Evolutionary conservation across 495 filamentous ascomycete genomes (phyloP).

Genomic region (Gamarada debralockiae): DNA sequence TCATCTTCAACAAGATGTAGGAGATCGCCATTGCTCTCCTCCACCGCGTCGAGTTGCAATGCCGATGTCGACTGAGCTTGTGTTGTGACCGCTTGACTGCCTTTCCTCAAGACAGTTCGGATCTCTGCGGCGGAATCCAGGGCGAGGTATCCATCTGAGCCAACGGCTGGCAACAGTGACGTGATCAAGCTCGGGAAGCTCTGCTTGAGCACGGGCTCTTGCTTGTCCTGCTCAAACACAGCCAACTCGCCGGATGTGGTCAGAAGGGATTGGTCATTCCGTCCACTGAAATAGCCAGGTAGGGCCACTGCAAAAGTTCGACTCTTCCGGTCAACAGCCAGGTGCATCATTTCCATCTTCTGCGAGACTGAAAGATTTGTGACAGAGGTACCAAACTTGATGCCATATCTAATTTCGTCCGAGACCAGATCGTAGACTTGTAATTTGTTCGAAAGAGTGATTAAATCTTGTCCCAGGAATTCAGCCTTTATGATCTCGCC

Average conservation of each 20-base stretch:
- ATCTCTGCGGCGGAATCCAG: slow-evolving; percentile 56
- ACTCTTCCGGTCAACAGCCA: slow-evolving; percentile 55
- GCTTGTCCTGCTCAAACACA: slow-evolving; percentile 48
- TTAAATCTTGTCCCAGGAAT: slow-evolving; percentile 55
- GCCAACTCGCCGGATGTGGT: slow-evolving; percentile 41
- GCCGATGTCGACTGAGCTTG: slow-evolving; percentile 46
- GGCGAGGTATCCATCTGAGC: slow-evolving; percentile 56
- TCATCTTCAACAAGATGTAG: slow-evolving; percentile 18
- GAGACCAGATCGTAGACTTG: slow-evolving; percentile 64
- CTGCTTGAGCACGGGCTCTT: slow-evolving; percentile 44
- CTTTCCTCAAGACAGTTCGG: slow-evolving; percentile 46
- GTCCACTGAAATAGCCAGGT: slow-evolving; percentile 23
- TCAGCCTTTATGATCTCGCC: slow-evolving; percentile 51
- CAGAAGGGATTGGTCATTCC: background rate
- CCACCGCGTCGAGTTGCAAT: slow-evolving; percentile 37
- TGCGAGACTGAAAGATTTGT: slow-evolving; percentile 30
- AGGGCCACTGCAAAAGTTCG: slow-evolving; percentile 56
- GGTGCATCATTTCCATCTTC: slow-evolving; percentile 41
- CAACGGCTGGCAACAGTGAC: slow-evolving; percentile 46
- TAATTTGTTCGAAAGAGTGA: slow-evolving; percentile 59
- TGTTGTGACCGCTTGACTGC: slow-evolving; percentile 36
- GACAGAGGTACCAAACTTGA: slow-evolving; percentile 32
- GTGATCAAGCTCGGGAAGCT: slow-evolving; percentile 46
- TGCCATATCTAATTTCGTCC: slow-evolving; percentile 49
- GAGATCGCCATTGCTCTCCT: slow-evolving; percentile 5